Percentiles rank a stretch among this genome's conserved stretches.
Conservation (phyloP, 73 alveolate species). For the Urostyla sp. region DNA sequence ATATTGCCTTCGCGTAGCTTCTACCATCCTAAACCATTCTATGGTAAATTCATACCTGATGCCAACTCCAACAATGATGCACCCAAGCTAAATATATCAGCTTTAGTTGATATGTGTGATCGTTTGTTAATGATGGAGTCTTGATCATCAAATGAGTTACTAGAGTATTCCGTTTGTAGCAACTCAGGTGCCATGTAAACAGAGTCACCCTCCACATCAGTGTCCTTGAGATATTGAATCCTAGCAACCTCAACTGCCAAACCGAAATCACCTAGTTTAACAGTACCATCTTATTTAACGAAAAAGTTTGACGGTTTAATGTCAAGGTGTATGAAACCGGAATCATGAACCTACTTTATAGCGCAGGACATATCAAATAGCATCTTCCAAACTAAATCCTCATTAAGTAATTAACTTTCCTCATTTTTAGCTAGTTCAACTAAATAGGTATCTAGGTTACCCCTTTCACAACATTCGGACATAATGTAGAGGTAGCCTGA, state of each 20-base stretch:
- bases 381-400: conserved; percentile 18
- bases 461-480: conserved; percentile 61
- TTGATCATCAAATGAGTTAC: too few species aligned
- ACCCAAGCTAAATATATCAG: conserved; percentile 40
- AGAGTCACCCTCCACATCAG: conserved; percentile 63
- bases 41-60: conserved; percentile 42
- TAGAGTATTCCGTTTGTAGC: conserved; percentile 30
- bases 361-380: conserved; percentile 56
- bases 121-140: too few species aligned
- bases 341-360: conserved; percentile 39
- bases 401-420: conserved; percentile 9
- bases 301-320: conserved; percentile 62
- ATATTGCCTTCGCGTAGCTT: conserved; percentile 35
- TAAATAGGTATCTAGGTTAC: conserved; percentile 49
- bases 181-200: conserved; percentile 65
- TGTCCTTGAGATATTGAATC: conserved; percentile 14
- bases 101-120: conserved; percentile 16
- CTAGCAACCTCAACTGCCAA: conserved; percentile 20
- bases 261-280: conserved; percentile 65
- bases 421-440: background rate
- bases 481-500: conserved; percentile 47
- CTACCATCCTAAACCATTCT: conserved; percentile 41
- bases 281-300: conserved; percentile 24
- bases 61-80: conserved; percentile 35
- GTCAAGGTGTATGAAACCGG: conserved; percentile 56